phyloP scores from a whole-genome alignment of 2,329 filamentous ascomycete species.

The Talaromyces amestolkiae region DNA sequence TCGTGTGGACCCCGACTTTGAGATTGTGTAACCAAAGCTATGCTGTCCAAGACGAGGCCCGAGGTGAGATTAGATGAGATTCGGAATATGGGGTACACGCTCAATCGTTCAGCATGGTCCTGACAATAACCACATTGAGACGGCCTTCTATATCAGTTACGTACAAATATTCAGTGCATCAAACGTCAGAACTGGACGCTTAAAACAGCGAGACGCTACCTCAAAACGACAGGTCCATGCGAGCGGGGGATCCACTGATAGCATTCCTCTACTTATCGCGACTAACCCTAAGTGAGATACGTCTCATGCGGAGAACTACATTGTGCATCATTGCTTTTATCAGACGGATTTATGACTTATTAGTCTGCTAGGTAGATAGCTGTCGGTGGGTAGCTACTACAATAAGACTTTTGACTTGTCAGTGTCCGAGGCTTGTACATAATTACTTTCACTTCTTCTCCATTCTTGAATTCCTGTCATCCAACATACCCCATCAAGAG shows the following conservation, averaged over 20 bases:
- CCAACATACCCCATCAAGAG: neutral
- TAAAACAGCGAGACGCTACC: slow-evolving; percentile 13
- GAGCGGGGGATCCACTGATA: slow-evolving; percentile 7
- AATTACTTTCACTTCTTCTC: neutral
- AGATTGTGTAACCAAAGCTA: neutral
- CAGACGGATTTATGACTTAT: neutral
- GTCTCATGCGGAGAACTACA: neutral
- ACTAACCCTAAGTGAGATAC: neutral
- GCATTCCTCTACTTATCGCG: neutral
- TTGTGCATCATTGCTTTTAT: no score
- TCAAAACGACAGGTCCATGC: slow-evolving; percentile 14
- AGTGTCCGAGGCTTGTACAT: neutral
- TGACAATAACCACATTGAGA: neutral
- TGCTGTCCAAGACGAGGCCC: neutral
- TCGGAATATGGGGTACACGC: neutral
- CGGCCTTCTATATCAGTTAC: neutral
- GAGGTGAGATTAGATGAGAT: neutral
- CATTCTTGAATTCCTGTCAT: neutral
- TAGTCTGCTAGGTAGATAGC: neutral
- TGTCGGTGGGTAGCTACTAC: neutral
- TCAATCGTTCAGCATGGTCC: neutral
- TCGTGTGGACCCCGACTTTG: neutral
- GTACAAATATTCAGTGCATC: neutral
- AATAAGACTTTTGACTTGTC: neutral
- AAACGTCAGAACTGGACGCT: neutral